Evolutionary conservation across 306 rosid species (phyloP), one percentile per base, ranked within the genome.

Genomic region (Senna siamea): DNA sequence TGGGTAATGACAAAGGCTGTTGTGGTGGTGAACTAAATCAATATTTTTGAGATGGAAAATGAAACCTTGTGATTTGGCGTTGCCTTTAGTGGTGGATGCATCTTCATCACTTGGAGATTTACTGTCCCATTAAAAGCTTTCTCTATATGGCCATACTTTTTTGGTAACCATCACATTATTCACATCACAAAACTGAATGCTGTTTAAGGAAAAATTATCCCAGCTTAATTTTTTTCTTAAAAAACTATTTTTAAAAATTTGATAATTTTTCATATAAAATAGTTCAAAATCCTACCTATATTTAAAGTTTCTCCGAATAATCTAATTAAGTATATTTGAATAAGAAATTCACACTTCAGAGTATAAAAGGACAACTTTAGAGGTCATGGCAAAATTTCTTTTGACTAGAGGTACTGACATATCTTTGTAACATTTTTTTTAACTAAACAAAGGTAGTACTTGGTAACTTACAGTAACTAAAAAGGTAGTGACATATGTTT

Each of bases 131-230:
- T 22, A 51, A 51, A 53, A 47, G 26, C 61, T 13, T 61, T 20
- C 38, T 47, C 44, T 11, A n/a, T 9, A 4, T 30, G 35, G 34
- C 35, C 70, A 60, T 69, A 38, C 15, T 10, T 19, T 35, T n/a
- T 35, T n/a, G 47, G 66, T 17, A 34, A 35, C 23, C 66, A n/a
- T 60, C 66, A 17, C 66, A 57, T 28, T 40, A 57, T 40, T 60
- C 66, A 17, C 66, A 57, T 28, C 63, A 57, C 63, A 28, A 13
- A 13, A 12, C 0, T 55, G 9, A 30, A 30, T 5, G 5, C 13
- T 15, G 20, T 0, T 3, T 32, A 41, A 41, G 47, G 3, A 41
- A 38, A 41, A 41, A 5, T 41, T 7, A 7, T 7, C 40, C 40
- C 8, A 2, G 7, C 40, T 37, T 37, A 2, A 37, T 37, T 7